These are phyloP conservation scores for Yamadazyma triangularis DNA, from an alignment of 1,139 yeast species.

Conservation along the genomic window DNA sequence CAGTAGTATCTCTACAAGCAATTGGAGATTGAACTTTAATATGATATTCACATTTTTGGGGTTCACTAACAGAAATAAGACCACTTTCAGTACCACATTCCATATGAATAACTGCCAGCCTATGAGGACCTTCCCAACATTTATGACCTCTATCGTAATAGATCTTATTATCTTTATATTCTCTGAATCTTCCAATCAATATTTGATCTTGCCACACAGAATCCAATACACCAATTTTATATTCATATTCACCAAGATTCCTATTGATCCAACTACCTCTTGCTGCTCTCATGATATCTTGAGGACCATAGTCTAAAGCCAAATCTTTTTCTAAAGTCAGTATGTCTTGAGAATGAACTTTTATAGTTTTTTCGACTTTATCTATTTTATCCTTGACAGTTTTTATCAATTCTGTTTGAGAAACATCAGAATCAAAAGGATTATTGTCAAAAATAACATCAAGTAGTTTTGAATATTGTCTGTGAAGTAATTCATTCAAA, in stretches of 20 bases:
- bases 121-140: conserved; percentile 94
- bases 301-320: conserved; percentile 49
- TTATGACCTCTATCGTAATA: conserved; percentile 61
- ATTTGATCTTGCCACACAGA: conserved; percentile 57
- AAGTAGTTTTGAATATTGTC: too few species aligned
- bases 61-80: conserved; percentile 70
- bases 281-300: conserved; percentile 60
- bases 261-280: conserved; percentile 45
- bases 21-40: conserved; percentile 64
- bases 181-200: conserved; percentile 48
- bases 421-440: too few species aligned
- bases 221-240: conserved; percentile 58
- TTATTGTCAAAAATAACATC: too few species aligned
- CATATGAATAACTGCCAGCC: conserved; percentile 64
- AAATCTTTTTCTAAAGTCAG: conserved; percentile 15
- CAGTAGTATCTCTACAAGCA: conserved; percentile 49
- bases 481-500: too few species aligned
- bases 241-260: conserved; percentile 64
- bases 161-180: conserved; percentile 29
- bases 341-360: conserved; percentile 9
- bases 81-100: conserved; percentile 61
- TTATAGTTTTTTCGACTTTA: background rate
- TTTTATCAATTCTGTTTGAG: background rate
- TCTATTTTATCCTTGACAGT: background rate
- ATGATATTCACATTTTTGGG: conserved; percentile 79